These are phyloP conservation scores for Fusarium sp. DNA, from an alignment of 2,329 filamentous ascomycete genomes.

Conservation along the genomic window DNA sequence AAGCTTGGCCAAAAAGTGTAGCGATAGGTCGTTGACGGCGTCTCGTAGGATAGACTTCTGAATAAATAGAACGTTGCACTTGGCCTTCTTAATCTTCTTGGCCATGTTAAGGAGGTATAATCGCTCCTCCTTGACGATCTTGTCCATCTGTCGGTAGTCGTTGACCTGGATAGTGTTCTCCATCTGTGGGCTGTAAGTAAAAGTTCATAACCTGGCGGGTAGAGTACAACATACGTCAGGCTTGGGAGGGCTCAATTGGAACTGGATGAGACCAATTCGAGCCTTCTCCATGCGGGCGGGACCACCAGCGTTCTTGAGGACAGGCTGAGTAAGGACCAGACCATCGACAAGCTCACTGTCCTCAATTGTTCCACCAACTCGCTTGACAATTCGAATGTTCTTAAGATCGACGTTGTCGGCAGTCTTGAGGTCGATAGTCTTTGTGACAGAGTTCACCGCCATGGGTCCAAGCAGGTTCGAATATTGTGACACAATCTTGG, in stretches of 20 bases:
- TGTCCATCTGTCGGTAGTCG: conserved; percentile 99
- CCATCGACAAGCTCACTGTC: conserved; percentile 98
- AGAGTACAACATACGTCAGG: conserved; percentile 77
- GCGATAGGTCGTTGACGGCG: conserved; percentile 95
- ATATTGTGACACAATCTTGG: conserved; percentile 98
- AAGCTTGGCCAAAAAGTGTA: conserved; percentile 97
- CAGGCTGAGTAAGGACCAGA: conserved; percentile 89
- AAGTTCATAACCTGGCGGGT: background rate
- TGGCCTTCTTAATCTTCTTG: conserved; percentile 99
- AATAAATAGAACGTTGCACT: conserved; percentile 98
- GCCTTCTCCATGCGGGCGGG: conserved; percentile 97
- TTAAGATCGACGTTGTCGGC: conserved; percentile 96
- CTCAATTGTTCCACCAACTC: conserved; percentile 97
- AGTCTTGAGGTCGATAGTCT: conserved; percentile 94
- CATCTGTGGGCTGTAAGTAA: conserved; percentile 71
- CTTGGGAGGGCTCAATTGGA: conserved; percentile 98
- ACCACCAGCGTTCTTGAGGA: conserved; percentile 93
- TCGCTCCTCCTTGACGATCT: conserved; percentile 99
- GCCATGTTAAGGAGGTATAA: conserved; percentile 98
- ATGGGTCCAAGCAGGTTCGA: conserved; percentile 95
- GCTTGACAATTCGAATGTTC: conserved; percentile 97
- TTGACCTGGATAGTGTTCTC: conserved; percentile 99
- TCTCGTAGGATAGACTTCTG: conserved; percentile 99
- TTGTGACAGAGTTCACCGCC: conserved; percentile 95
- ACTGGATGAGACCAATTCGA: conserved; percentile 95